Evolutionary conservation across 768 basidiomycete genomes (phyloP), one percentile per base, ranked within the genome.

Genomic region (Russula dissimulans): DNA sequence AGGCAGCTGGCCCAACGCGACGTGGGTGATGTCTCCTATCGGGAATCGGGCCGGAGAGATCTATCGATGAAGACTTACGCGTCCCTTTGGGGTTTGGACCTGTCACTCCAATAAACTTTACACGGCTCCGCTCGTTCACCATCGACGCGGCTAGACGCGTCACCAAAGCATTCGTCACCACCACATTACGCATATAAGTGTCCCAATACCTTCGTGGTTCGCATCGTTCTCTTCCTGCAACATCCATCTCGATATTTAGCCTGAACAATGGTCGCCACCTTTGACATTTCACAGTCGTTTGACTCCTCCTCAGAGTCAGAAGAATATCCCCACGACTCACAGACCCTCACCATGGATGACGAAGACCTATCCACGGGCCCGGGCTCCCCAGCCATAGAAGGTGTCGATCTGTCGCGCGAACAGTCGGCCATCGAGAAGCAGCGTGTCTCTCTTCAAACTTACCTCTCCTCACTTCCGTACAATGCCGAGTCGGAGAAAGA

Each of bases 381-480:
- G 42, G 77, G 77, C 56, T 75, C 77, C 4, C 77, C 78, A 44
- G 51, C 68, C 48, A 71, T 73, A 50, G 74, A 74, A 48, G 65
- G 62, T 36, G 69, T 59, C 17, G 56, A 66, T 42, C 47, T 68
- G 46, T 69, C 72, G 3, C 69, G 70, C 9, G 69, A 65, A 26
- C 58, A 69, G 29, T 61, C 59, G 1, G 74, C 76, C 22, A 72
- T 77, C 57, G 86, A 86, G 61, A 81, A 79, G 67, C 83, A 88
- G 69, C 77, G 73, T 54, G 78, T 78, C 22, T 75, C 83, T 45
- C 79, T 91, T 46, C 79, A 84, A 63, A 77, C 79, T 26, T 88
- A 89, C 72, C 75, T 87, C 61, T 76, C 80, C 67, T 78, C 85
- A 15, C 68, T 89, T 41, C 90, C 89, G 3, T 91, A 91, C 69